A percentile compares a stretch with the other conserved stretches of the same genome.
Evolutionary conservation across 306 rosid species (phyloP).

Genomic region (Psophocarpus tetragonolobus): DNA sequence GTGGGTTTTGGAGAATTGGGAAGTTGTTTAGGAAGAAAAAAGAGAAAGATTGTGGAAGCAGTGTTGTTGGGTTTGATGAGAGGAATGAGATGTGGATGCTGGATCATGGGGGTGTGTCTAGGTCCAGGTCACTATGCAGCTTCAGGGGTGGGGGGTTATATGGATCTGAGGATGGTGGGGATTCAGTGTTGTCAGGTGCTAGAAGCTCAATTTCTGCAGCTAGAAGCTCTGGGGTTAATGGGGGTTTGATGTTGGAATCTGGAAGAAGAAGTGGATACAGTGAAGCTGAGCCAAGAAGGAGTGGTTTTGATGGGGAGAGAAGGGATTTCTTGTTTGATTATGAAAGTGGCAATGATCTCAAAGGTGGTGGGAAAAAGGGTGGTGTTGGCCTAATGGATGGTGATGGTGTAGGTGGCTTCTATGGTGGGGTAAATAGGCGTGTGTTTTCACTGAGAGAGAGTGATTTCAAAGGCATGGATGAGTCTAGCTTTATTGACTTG

Average conservation of each 20-base stretch:
- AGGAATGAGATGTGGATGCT: constrained; percentile 63
- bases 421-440: constrained; percentile 59
- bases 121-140: constrained; percentile 93
- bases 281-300: constrained; percentile 87
- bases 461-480: constrained; percentile 88
- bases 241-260: constrained; percentile 69
- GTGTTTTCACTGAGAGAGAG: constrained; percentile 89
- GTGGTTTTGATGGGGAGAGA: constrained; percentile 67
- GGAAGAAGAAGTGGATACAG: constrained; percentile 92
- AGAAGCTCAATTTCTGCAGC: constrained; percentile 97
- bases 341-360: constrained; percentile 42
- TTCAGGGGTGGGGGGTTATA: constrained; percentile 69
- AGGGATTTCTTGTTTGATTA: constrained; percentile 43
- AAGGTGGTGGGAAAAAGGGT: constrained; percentile 45
- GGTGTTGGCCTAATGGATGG: constrained; percentile 40
- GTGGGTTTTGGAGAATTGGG: constrained; percentile 76
- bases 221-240: constrained; percentile 88
- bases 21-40: constrained; percentile 72
- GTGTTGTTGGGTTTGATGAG: constrained; percentile 76
- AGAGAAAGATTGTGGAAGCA: constrained; percentile 65
- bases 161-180: constrained; percentile 89
- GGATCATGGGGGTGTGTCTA: constrained; percentile 69
- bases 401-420: constrained; percentile 48
- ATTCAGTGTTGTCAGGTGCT: constrained; percentile 69
- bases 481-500: constrained; percentile 85